Evolutionary conservation across 352 stramenopile species (phyloP).

Genomic region (Blastocystis sp.): DNA sequence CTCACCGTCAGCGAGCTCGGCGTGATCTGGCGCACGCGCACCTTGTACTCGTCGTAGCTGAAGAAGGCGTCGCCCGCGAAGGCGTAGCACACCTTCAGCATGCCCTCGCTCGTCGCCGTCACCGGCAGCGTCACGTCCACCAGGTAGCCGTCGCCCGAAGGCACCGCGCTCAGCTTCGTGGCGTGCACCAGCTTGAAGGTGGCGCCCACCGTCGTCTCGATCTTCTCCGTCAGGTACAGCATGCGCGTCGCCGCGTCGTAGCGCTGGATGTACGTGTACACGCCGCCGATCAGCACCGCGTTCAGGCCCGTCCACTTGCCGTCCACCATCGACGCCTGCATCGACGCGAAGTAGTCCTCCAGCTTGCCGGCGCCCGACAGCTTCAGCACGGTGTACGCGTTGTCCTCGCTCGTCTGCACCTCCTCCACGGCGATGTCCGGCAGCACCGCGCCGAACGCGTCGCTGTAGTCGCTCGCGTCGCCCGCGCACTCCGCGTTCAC

Average conservation of each 20-base stretch:
- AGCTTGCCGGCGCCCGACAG: conserved; percentile 28
- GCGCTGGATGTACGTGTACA: background rate
- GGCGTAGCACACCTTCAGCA: conserved; percentile 67
- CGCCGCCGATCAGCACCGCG: conserved; percentile 38
- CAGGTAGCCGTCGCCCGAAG: conserved; percentile 1
- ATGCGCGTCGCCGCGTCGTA: conserved; percentile 1
- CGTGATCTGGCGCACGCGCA: conserved; percentile 14
- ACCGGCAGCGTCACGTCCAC: conserved; percentile 39
- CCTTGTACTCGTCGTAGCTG: conserved; percentile 17
- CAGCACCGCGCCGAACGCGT: conserved; percentile 34
- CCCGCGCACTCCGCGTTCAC: background rate
- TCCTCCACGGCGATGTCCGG: conserved; percentile 14
- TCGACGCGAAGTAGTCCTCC: conserved; percentile 11
- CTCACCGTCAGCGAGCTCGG: background rate
- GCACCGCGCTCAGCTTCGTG: background rate
- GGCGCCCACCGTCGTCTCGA: background rate
- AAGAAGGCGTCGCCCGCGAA: conserved; percentile 68
- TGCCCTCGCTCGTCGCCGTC: background rate
- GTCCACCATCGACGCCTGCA: conserved; percentile 56
- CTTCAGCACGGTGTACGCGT: background rate
- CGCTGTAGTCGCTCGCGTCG: conserved; percentile 31
- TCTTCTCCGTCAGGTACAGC: conserved; percentile 5
- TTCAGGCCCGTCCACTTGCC: background rate
- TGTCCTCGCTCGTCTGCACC: conserved; percentile 3
- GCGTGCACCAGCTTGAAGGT: conserved; percentile 49